Evolutionary conservation across 2,329 filamentous ascomycete species (phyloP).

Genomic region (Dothideomycetidae sp.): DNA sequence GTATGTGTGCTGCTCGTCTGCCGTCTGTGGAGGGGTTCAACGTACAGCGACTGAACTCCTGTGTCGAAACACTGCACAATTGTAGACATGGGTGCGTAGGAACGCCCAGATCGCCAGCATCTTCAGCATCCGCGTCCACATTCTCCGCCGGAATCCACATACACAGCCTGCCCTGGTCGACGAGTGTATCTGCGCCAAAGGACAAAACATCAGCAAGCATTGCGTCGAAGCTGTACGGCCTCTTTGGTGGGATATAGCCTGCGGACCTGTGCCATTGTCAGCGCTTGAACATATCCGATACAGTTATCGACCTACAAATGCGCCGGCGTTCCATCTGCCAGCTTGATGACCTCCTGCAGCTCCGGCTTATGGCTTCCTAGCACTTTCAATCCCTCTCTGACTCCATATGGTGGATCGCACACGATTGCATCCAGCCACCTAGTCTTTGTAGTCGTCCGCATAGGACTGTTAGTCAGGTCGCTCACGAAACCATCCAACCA

Average conservation of each 20-base stretch:
- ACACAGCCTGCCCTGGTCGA: slow-evolving; percentile 63
- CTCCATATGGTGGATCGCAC: slow-evolving; percentile 91
- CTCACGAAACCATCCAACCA: slow-evolving; percentile 41
- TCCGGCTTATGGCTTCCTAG: slow-evolving; percentile 56
- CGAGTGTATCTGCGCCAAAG: slow-evolving; percentile 63
- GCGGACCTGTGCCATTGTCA: slow-evolving; percentile 42
- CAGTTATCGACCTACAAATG: slow-evolving; percentile 59
- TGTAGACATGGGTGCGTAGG: slow-evolving; percentile 64
- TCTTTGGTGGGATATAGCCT: slow-evolving; percentile 73
- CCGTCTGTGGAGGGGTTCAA: slow-evolving; percentile 6
- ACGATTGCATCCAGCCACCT: slow-evolving; percentile 75
- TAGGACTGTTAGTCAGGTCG: slow-evolving; percentile 12
- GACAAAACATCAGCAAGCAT: slow-evolving; percentile 82
- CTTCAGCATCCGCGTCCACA: slow-evolving; percentile 9
- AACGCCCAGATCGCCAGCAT: slow-evolving; percentile 25
- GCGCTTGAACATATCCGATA: too few species aligned
- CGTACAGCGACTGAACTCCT: slow-evolving; percentile 79
- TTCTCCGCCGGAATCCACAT: slow-evolving; percentile 42
- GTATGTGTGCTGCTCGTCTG: too few species aligned
- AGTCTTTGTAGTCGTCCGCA: slow-evolving; percentile 25
- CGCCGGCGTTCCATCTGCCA: slow-evolving; percentile 54
- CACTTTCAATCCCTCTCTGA: slow-evolving; percentile 81
- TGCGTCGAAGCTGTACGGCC: slow-evolving; percentile 78
- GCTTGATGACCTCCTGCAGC: slow-evolving; percentile 37
- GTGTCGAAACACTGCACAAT: slow-evolving; percentile 62